Base-by-base conservation (phyloP, 164 flowering plant genomes). In the Magnolia changhungtana region DNA sequence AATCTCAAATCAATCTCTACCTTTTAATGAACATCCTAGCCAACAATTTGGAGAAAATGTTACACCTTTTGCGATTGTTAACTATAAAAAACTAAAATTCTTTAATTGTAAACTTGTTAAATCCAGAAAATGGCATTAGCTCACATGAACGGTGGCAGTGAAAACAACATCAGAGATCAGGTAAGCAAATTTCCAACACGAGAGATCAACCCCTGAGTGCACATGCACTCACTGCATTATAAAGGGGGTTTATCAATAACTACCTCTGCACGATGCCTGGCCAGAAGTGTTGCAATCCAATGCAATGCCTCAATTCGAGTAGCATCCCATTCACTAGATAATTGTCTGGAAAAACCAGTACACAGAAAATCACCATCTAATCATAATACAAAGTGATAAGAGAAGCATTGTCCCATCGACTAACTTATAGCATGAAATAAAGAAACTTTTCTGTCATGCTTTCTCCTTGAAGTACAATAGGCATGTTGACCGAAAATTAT, bases 291-390 rank as follows among this genome's bases (percentile, higher is more conserved):
- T 76, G 90, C 85, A 79, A 96, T 94, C 99, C 99, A 96, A 65
- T 89, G 90, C 83, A 96, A 80, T 67, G 98, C 91, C 82, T 96
- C 99, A 74, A 94, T 90, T 69, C 98, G 85, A 74, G 99, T 94
- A 29, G 92, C 94, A 84, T 96, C 99, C 89, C 89, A 87, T 79
- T 91, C 97, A 80, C 89, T 90, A 63, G 90, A 85, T 74, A 96
- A 81, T 81, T 96, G 90, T 80, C 99, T 96, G 87, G 50, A 55
- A 75, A 71, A 50, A 71, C 23, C 6, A 67, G 11, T 79, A 68
- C 14, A 50, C 49, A 37, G 76, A 58, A 11, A 63, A 77, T 72
- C 68, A 81, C 72, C 13, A 69, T 71, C 24, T 7, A 65, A 65
- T 58, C 69, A 72, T 29, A 24, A 31, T 70, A 50, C 79, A 63